These are phyloP conservation scores for Trichosporon sp. DNA, from an alignment of 1,284 basidiomycete genomes.

Conservation along the genomic window DNA sequence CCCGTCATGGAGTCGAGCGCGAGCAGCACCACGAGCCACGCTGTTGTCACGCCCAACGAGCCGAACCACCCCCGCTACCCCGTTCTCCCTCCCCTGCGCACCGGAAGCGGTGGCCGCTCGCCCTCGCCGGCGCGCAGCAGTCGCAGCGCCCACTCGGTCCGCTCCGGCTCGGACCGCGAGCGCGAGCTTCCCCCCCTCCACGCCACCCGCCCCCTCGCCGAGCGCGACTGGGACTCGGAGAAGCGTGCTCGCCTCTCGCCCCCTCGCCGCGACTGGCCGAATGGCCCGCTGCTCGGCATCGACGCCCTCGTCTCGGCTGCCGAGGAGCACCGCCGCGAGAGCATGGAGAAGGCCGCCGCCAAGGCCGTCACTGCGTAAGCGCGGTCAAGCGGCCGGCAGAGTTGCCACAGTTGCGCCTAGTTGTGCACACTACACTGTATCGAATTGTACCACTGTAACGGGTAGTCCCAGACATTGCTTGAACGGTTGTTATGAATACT, in stretches of 20 bases:
- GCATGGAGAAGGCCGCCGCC: conserved; percentile 28
- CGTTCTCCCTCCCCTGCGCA: conserved; percentile 37
- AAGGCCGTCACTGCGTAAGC: conserved; percentile 19
- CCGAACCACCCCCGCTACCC: conserved; percentile 30
- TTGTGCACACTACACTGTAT: conserved; percentile 4
- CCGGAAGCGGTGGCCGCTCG: conserved; percentile 30
- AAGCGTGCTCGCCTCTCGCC: conserved; percentile 26
- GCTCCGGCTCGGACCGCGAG: neutral
- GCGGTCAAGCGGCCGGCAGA: neutral
- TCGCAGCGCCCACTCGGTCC: neutral
- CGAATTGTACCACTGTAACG: conserved; percentile 12
- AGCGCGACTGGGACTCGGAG: conserved; percentile 22
- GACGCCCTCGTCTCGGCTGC: conserved; percentile 51
- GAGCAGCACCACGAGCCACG: conserved; percentile 23
- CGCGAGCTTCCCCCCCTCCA: conserved; percentile 1
- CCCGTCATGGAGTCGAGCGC: conserved; percentile 24
- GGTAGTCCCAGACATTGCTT: neutral
- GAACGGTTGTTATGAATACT: conserved; percentile 8
- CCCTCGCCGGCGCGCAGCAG: conserved; percentile 22
- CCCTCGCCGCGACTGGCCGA: conserved; percentile 27
- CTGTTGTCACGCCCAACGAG: conserved; percentile 22
- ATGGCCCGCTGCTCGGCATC: conserved; percentile 41
- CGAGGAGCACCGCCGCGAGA: conserved; percentile 42
- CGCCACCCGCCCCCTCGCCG: neutral
- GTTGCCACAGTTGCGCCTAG: neutral